phyloP scores from a whole-genome alignment of 345 rosid species.

The Arabidopsis suecica region DNA sequence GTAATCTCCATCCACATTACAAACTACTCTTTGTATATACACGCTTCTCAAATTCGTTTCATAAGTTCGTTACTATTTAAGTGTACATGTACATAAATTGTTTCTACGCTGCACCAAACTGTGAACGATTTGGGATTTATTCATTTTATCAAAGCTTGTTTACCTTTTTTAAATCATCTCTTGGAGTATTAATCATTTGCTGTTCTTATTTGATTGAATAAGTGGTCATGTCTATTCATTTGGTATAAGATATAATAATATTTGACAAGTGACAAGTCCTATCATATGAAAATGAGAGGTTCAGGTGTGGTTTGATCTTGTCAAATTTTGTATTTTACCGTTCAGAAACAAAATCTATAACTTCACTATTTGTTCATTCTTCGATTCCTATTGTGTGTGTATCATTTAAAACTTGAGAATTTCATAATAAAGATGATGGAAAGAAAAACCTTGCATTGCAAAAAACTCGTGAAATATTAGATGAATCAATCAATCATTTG shows the following conservation, averaged over 20 bases:
- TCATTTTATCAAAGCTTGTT: background rate
- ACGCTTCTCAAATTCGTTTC: background rate
- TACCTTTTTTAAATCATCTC: background rate
- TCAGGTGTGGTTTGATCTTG: too few species aligned
- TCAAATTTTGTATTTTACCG: too few species aligned
- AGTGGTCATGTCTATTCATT: too few species aligned
- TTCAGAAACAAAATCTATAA: too few species aligned
- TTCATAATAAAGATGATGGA: background rate
- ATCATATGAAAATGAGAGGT: too few species aligned
- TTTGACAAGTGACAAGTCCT: background rate
- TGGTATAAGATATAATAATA: background rate
- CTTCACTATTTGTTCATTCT: background rate
- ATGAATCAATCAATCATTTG: slow-evolving; percentile 24
- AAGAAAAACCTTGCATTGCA: slow-evolving; percentile 33
- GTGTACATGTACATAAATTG: slow-evolving; percentile 17
- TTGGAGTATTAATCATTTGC: background rate
- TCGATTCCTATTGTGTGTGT: background rate
- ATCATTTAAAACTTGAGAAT: background rate
- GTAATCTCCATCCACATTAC: slow-evolving; percentile 28
- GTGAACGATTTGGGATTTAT: background rate
- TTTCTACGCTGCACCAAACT: slow-evolving; percentile 5
- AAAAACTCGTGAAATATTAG: slow-evolving; percentile 22
- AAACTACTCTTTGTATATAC: slow-evolving; percentile 28
- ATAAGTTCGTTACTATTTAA: background rate
- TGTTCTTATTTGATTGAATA: background rate